Conservation (phyloP, 805 yeast species). For the Priceomyces carsonii region DNA sequence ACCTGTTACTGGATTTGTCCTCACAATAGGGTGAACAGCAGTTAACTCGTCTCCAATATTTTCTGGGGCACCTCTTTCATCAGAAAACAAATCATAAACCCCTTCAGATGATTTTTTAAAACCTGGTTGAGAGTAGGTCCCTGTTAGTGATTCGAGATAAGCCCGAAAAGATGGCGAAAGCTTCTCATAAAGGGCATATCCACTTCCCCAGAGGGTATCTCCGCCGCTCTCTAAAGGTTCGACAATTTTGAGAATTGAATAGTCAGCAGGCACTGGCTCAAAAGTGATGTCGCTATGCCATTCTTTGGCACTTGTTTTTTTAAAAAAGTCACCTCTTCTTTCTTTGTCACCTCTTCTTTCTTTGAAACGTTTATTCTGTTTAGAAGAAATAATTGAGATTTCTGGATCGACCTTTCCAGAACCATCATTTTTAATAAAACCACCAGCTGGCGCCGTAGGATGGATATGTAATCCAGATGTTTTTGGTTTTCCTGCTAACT, state of each 20-base stretch:
- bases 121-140: slow-evolving; percentile 6
- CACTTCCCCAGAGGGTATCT: slow-evolving; percentile 55
- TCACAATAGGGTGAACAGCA: slow-evolving; percentile 25
- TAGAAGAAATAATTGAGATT: slow-evolving; percentile 6
- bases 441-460: slow-evolving; percentile 8
- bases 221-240: slow-evolving; percentile 52
- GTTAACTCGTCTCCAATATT: slow-evolving; percentile 15
- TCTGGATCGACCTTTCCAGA: slow-evolving; percentile 6
- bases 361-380: slow-evolving; percentile 1
- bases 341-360: too few relatives aligned
- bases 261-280: slow-evolving; percentile 57
- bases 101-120: slow-evolving; percentile 28
- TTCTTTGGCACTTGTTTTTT: background rate
- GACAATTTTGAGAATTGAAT: slow-evolving; percentile 54
- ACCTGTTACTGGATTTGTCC: slow-evolving; percentile 32
- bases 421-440: slow-evolving; percentile 4
- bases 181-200: slow-evolving; percentile 54
- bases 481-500: slow-evolving; percentile 4
- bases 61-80: slow-evolving; percentile 21
- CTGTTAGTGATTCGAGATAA: slow-evolving; percentile 8
- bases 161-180: slow-evolving; percentile 45
- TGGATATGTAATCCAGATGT: slow-evolving; percentile 7
- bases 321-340: too few relatives aligned
- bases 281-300: slow-evolving; percentile 60
- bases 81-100: slow-evolving; percentile 25